Base-by-base conservation (phyloP, 176 grass and related monocot genomes). In the Raddia distichophylla region DNA sequence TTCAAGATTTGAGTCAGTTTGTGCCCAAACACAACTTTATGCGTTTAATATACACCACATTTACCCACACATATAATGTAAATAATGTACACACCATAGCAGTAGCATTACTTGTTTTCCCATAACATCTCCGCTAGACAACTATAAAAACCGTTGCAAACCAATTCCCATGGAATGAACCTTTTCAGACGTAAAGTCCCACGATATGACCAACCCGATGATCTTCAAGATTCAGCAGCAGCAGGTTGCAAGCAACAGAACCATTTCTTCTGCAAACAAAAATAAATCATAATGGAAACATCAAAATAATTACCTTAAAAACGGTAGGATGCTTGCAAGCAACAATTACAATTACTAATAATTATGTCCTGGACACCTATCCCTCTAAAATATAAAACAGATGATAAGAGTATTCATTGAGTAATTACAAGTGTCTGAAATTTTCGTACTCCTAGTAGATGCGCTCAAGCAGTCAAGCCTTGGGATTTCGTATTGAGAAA, bases 191-290 rank as follows among this genome's bases (percentile, higher is more conserved):
- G 46, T 40, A 40, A 51, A 60, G 35, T 64, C 64, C 46, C 69
- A 65, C 27, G 27, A 27, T 27, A 27, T 27, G 27, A 27, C 27
- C 27, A 27, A 27, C 27, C 27, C 27, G 27, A 27, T n/a, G 0
- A 64, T 64, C 69, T 9, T 86, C 35, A 74, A 32, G 69, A 86
- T 40, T 86, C 76, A 19, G 84, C 84, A 49, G 58, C 48, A 51
- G 51, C 70, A 27, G 84, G 45, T 67, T 80, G 76, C 59, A 86
- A 74, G 76, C 76, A 86, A 14, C 76, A 86, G 77, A 72, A 86
- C 84, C 84, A 86, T 80, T 80, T 86, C 68, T 80, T 86, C 84
- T 86, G 84, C 56, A 46, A 46, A 49, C 27, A 27, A 43, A 64
- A 78, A 22, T 64, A 35, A 8, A 37, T 66, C n/a, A 49, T 37